phyloP scores from a whole-genome alignment of 352 stramenopile species.

The Phytophthora pseudosyringae region DNA sequence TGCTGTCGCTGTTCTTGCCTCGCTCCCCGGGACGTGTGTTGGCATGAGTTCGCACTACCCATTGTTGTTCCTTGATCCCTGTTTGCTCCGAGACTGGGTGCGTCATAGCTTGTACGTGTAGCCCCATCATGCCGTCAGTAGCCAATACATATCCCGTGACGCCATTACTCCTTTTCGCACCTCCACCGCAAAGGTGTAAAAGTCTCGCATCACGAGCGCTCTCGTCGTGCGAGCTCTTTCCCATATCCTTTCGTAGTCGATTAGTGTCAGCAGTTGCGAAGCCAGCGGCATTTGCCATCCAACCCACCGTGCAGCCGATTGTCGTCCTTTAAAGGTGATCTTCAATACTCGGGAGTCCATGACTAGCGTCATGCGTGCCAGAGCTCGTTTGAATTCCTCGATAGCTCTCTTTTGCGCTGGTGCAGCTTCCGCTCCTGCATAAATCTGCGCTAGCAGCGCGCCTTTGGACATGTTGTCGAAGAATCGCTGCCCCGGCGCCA shows the following conservation, averaged over 20 bases:
- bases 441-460: neutral
- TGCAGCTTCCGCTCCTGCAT: neutral
- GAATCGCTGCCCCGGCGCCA: constrained; percentile 10
- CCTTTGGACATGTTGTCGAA: neutral
- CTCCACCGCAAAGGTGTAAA: neutral
- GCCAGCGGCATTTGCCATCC: neutral
- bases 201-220: neutral
- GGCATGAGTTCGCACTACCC: neutral
- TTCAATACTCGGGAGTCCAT: neutral
- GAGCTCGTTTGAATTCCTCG: neutral
- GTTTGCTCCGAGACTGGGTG: neutral
- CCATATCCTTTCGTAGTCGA: neutral
- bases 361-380: neutral
- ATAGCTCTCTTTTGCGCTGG: neutral
- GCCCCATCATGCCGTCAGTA: neutral
- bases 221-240: neutral
- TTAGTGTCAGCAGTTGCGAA: neutral
- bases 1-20: too few species aligned
- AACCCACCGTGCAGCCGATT: neutral
- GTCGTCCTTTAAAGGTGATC: constrained; percentile 4
- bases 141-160: constrained; percentile 1
- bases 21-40: neutral
- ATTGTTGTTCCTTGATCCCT: constrained; percentile 7
- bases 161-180: neutral
- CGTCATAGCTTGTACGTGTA: constrained; percentile 1